These are phyloP conservation scores for Fusarium denticulatum DNA, from an alignment of 2,329 filamentous ascomycete genomes.

Conservation along the genomic window DNA sequence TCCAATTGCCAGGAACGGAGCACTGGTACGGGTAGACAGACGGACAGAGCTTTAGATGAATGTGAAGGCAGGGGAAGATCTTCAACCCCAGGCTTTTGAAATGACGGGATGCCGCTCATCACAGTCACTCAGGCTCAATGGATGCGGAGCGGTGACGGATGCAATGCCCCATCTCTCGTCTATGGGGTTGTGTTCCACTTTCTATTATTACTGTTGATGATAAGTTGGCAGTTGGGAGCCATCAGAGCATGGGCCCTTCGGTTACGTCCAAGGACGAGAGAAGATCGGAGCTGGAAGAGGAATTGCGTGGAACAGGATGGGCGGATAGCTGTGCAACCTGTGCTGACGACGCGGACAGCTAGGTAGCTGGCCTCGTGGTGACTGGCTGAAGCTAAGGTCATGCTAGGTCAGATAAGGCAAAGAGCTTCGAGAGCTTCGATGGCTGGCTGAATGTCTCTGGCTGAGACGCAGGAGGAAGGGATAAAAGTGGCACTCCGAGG, in stretches of 20 bases:
- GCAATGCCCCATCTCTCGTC: constrained; percentile 30
- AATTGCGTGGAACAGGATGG: constrained; percentile 33
- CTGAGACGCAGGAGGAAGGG: constrained; percentile 42
- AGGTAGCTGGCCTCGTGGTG: constrained; percentile 14
- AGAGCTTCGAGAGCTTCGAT: constrained; percentile 36
- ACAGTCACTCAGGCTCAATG: constrained; percentile 33
- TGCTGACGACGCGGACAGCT: constrained; percentile 27
- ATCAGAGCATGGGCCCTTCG: constrained; percentile 34
- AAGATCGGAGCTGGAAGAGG: constrained; percentile 30
- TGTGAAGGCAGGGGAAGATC: constrained; percentile 9
- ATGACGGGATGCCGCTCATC: constrained; percentile 24
- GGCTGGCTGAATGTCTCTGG: constrained; percentile 32
- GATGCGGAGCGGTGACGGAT: constrained; percentile 31
- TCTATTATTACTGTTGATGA: constrained; percentile 23
- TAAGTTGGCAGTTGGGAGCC: constrained; percentile 7
- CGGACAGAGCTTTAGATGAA: constrained; percentile 9
- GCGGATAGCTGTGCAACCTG: constrained; percentile 20
- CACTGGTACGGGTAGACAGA: constrained; percentile 10
- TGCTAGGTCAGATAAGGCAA: constrained; percentile 30
- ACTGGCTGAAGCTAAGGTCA: constrained; percentile 37
- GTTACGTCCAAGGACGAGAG: constrained; percentile 29
- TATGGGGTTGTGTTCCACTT: constrained; percentile 27
- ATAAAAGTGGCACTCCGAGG: constrained; percentile 20
- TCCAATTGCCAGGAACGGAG: constrained; percentile 28
- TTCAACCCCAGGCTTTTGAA: constrained; percentile 11